Conservation (phyloP, 371 early-diverging fungal genomes). For the Mortierella sp. region DNA sequence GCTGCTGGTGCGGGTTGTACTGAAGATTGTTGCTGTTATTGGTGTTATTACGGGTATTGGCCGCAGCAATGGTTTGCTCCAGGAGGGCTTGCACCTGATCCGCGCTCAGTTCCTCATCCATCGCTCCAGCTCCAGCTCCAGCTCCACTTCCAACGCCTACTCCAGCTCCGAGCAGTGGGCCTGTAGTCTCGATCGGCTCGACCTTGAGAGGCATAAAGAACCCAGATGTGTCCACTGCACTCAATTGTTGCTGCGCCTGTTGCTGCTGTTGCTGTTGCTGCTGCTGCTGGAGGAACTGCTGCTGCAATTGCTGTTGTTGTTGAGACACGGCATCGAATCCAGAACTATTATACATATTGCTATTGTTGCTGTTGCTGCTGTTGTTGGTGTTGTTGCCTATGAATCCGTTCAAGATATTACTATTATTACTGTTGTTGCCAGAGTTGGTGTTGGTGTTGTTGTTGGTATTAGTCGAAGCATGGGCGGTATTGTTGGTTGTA, state of each 20-base stretch:
- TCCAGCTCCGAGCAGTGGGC: not conserved
- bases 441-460: slow-evolving; percentile 1
- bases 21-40: slow-evolving; percentile 7
- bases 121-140: too few species aligned
- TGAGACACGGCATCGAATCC: slow-evolving; percentile 6
- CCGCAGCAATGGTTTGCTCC: slow-evolving; percentile 50
- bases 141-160: not conserved
- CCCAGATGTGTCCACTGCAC: slow-evolving; percentile 16
- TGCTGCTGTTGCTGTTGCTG: slow-evolving; percentile 17
- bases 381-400: slow-evolving; percentile 15
- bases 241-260: slow-evolving; percentile 19
- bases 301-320: slow-evolving; percentile 18
- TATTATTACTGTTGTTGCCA: slow-evolving; percentile 15
- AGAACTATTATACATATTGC: slow-evolving; percentile 17
- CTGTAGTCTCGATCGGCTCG: slow-evolving; percentile 30
- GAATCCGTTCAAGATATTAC: slow-evolving; percentile 20
- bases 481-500: slow-evolving; percentile 5
- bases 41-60: slow-evolving; percentile 23
- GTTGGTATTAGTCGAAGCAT: slow-evolving; percentile 8
- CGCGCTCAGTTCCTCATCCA: slow-evolving; percentile 48
- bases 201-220: slow-evolving; percentile 43
- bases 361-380: slow-evolving; percentile 1
- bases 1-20: slow-evolving; percentile 8
- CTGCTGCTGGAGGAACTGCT: not conserved
- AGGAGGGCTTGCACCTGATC: slow-evolving; percentile 55